Evolutionary conservation across 2,329 filamentous ascomycete species (phyloP), one percentile per base, ranked within the genome.

Genomic region (Pseudocercospora ulei): DNA sequence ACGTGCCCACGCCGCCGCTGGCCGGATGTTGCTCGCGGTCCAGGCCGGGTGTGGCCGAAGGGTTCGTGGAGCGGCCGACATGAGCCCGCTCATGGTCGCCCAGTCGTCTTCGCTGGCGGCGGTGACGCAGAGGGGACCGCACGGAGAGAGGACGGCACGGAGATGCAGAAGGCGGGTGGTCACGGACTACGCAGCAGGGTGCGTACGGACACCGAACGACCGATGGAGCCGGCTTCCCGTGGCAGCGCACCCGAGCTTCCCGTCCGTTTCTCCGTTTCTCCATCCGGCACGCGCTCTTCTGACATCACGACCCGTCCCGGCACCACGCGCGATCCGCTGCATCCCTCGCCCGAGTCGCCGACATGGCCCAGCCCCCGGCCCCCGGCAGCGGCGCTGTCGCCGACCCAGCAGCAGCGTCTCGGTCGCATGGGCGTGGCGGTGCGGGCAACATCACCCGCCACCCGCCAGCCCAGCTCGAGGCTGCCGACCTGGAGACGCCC

Each of bases 401-500:
- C 16, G 24, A 35, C 11, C 16, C 24, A 22, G 23, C 19, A 38
- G 27, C 23, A 7, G 20, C 29, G 3, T 25, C 35, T 1, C 41
- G 39, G 19, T 41, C 42, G 25, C 76, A 82, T 55, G 82, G 83
- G 53, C 80, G 82, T 47, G 83, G 82, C 56, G 82, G 83, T 57
- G 82, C 82, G 47, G 69, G 69, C 49, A 72, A 72, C 59, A 66
- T 71, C 43, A 62, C 56, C 39, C 60, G 60, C 16, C 59, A 62
- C 16, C 57, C 61, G 31, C 53, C 55, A 55, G 39, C 54, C 55
- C 35, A 54, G 54, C 36, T 59, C 31, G 55, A 58, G 33, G 48
- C 60, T 41, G 65, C 73, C 48, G 82, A 88, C 56, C 75, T 93
- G 47, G 67, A 79, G 54, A 94, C 86, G 1, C 87, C 87, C 1